Conservation (phyloP, 768 basidiomycete genomes). For the Tubosaeta sp. region DNA sequence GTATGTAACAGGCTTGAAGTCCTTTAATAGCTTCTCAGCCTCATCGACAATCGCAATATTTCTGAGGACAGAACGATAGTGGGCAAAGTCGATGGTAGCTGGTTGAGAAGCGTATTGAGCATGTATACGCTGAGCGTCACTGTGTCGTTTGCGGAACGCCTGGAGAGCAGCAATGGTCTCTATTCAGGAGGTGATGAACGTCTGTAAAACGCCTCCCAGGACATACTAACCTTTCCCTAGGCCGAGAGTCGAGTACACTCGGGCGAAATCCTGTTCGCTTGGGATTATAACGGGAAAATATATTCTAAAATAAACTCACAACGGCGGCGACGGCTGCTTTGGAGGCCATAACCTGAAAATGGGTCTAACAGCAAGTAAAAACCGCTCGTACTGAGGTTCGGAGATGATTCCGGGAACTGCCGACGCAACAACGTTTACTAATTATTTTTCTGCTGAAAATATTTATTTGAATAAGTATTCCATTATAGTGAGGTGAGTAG, state of each 20-base stretch:
- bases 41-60: conserved; percentile 91
- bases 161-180: conserved; percentile 89
- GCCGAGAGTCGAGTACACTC: conserved; percentile 76
- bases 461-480: neutral
- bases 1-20: conserved; percentile 94
- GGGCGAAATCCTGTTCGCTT: conserved; percentile 67
- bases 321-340: conserved; percentile 69
- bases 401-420: conserved; percentile 27
- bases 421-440: conserved; percentile 14
- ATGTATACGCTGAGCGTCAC: conserved; percentile 77
- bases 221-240: conserved; percentile 71
- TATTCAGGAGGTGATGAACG: conserved; percentile 28
- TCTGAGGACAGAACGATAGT: conserved; percentile 90
- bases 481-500: too few relatives aligned
- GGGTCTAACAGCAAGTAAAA: conserved; percentile 1
- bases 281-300: neutral
- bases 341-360: conserved; percentile 51
- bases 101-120: conserved; percentile 62
- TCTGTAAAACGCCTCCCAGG: neutral
- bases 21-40: conserved; percentile 81
- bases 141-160: conserved; percentile 94
- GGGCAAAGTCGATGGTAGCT: conserved; percentile 81
- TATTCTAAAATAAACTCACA: conserved; percentile 33
- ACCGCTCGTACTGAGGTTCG: conserved; percentile 14
- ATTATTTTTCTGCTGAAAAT: conserved; percentile 2